These are phyloP conservation scores for Ogataea trehalophila DNA, from an alignment of 805 yeast species.

Conservation along the genomic window DNA sequence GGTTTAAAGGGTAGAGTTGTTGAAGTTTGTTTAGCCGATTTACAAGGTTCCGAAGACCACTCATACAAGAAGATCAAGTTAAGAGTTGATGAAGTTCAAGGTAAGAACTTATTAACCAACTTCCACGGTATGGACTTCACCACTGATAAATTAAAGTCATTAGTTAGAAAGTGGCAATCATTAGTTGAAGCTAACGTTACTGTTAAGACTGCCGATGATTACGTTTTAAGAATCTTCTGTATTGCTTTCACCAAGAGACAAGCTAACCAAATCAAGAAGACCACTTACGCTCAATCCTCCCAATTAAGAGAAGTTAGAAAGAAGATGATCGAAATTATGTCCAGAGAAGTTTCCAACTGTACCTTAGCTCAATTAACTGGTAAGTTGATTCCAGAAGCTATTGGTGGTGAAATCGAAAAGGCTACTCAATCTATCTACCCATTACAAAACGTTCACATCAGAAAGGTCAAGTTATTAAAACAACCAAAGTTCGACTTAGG, in stretches of 20 bases:
- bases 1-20: constrained; percentile 97
- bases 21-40: constrained; percentile 93
- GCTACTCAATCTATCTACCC: constrained; percentile 93
- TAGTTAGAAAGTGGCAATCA: constrained; percentile 99
- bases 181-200: constrained; percentile 97
- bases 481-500: constrained; percentile 99
- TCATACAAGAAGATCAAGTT: constrained; percentile 95
- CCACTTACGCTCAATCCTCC: constrained; percentile 96
- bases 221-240: constrained; percentile 92
- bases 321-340: constrained; percentile 93
- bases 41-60: constrained; percentile 98
- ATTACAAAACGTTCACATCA: constrained; percentile 96
- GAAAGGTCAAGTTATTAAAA: constrained; percentile 98
- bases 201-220: constrained; percentile 96
- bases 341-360: constrained; percentile 91
- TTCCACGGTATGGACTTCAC: constrained; percentile 99
- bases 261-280: constrained; percentile 95
- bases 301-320: constrained; percentile 97
- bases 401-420: constrained; percentile 97
- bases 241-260: constrained; percentile 98
- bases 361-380: constrained; percentile 95
- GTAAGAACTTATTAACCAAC: constrained; percentile 97
- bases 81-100: constrained; percentile 99
- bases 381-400: constrained; percentile 97
- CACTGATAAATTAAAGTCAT: constrained; percentile 93